Base-by-base conservation (phyloP, 2,329 filamentous ascomycete genomes). In the Ceratocystis ficicola region DNA sequence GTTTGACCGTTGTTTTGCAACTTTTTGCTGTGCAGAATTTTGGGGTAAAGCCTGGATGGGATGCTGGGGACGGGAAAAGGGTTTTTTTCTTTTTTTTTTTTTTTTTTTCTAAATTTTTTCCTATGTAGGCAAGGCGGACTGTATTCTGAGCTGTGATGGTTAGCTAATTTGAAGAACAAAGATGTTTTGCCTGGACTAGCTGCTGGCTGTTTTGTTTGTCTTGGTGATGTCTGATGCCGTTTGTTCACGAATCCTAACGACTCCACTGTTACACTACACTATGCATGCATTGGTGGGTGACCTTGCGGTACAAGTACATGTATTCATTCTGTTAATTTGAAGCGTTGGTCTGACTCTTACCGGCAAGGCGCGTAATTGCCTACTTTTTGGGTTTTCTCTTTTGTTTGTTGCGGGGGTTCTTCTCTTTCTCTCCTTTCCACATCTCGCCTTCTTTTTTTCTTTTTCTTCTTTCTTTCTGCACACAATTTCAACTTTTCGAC, bases 21-120 rank as follows among this genome's bases (percentile, higher is more conserved):
- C 52, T 32, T 59, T 59, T 25, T 41, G 36, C 10, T 41, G 3
- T 41, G 36, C 36, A 41, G 20, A 52, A 52, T 52, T 62, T 64
- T 36, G 63, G 48, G 32, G 36, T 41, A 41, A 44, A 65, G 41
- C 30, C 50, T 32, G 52, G 17, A n/a, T 32, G 48, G 20, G 20
- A 50, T 50, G 48, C 32, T 3, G 32, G 32, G 32, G 52, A 59
- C 1, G 52, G 52, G 7, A 57, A 36, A n/a, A 12, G 44, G 22
- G 50, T 20, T 32, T 65, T 59, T 57, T 64, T 64, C 28, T 6
- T 10, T 25, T n/a, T 44, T 65, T 57, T 57, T 63, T 63, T 64
- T 30, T 25, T 44, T 44, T 57, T n/a, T 55, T 57, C 0, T 12
- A 41, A 22, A 41, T 44, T 63, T 64, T 36, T 60, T 32, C 41